Percentiles rank a stretch among this genome's conserved stretches.
phyloP scores from a whole-genome alignment of 306 rosid species.

The Sicyos edulis region DNA sequence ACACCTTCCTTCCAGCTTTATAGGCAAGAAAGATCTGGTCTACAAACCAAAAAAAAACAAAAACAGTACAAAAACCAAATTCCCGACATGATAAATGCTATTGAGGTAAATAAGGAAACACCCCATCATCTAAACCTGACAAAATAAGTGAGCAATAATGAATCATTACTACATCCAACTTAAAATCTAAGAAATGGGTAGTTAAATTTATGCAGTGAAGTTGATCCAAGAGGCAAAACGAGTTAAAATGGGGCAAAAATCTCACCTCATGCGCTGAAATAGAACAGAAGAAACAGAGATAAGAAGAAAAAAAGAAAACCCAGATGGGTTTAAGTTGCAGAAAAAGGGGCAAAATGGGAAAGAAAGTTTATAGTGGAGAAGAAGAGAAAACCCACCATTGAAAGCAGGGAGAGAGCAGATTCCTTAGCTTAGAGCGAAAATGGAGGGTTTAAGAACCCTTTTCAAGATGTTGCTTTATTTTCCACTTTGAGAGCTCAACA shows the following conservation, averaged over 20 bases:
- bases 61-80: conserved; percentile 1
- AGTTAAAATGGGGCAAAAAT: conserved; percentile 5
- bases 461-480: neutral
- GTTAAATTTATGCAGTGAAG: neutral
- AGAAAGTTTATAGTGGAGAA: conserved; percentile 3
- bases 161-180: neutral
- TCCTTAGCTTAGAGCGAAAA: conserved; percentile 1
- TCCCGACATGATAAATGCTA: neutral
- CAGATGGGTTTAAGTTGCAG: conserved; percentile 3
- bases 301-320: neutral
- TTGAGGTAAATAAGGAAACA: conserved; percentile 12
- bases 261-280: neutral
- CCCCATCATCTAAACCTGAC: conserved; percentile 17
- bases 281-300: neutral
- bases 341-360: neutral
- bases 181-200: conserved; percentile 11
- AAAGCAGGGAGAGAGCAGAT: conserved; percentile 7
- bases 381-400: conserved; percentile 20
- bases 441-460: neutral
- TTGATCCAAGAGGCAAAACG: conserved; percentile 3
- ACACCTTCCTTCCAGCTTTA: neutral
- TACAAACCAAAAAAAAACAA: neutral
- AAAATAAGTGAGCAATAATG: conserved; percentile 6
- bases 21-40: conserved; percentile 4
- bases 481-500: neutral